Evolutionary conservation across 441 rosid species (phyloP).

Genomic region (Adansonia grandidieri): DNA sequence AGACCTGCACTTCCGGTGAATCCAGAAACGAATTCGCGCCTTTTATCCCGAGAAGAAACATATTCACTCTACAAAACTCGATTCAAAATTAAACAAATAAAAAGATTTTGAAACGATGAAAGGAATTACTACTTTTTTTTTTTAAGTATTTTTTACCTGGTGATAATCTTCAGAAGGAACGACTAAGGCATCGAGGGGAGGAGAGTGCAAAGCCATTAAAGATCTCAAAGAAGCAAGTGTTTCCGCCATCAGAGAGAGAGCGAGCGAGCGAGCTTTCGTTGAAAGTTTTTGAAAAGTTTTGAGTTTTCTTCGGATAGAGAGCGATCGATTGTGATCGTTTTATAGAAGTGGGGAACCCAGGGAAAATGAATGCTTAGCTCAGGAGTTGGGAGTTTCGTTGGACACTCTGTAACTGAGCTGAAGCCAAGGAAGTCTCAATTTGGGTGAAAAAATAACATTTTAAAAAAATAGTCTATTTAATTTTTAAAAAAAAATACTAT

Average conservation of each 20-base stretch:
- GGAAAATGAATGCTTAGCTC: not conserved
- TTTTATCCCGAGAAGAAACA: constrained; percentile 79
- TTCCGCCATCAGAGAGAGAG: constrained; percentile 54
- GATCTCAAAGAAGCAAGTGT: constrained; percentile 70
- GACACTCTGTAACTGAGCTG: not conserved
- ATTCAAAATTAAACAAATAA: not conserved
- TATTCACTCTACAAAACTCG: constrained; percentile 74
- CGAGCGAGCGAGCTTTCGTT: not conserved
- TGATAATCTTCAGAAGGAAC: constrained; percentile 96
- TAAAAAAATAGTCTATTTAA: no score
- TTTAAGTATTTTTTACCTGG: constrained; percentile 41
- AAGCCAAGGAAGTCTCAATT: not conserved
- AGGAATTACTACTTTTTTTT: not conserved
- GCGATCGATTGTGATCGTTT: no score
- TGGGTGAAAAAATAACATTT: no score
- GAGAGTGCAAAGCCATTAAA: constrained; percentile 88
- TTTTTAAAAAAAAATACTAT: no score
- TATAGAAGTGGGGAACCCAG: not conserved
- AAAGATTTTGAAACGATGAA: not conserved
- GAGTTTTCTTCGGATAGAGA: not conserved
- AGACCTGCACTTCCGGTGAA: constrained; percentile 92
- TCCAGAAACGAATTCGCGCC: constrained; percentile 90
- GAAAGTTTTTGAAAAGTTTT: not conserved
- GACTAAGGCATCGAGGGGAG: constrained; percentile 84
- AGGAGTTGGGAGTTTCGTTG: not conserved